phyloP scores from a whole-genome alignment of 2,329 filamentous ascomycete genomes.

The Allantophomopsis lycopodina region DNA sequence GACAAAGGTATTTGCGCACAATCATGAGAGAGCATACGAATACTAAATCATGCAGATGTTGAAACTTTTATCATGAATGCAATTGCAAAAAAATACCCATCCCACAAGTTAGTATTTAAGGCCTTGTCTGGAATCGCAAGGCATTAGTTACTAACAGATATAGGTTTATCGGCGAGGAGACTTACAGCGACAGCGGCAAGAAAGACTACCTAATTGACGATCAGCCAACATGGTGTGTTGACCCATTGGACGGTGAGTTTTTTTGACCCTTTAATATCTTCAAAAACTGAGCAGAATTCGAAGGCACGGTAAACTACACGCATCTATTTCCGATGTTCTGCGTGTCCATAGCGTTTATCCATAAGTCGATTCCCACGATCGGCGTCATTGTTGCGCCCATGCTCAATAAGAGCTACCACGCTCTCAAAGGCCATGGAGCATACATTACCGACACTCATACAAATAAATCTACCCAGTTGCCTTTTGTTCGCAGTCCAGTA shows the following conservation, averaged over 20 bases:
- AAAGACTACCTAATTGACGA: slow-evolving; percentile 53
- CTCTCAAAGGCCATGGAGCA: slow-evolving; percentile 50
- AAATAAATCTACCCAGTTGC: slow-evolving; percentile 41
- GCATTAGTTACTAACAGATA: neutral
- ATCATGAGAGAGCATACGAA: no score
- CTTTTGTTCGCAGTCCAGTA: slow-evolving; percentile 46
- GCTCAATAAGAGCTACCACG: slow-evolving; percentile 53
- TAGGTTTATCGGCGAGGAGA: slow-evolving; percentile 67
- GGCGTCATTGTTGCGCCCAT: slow-evolving; percentile 64
- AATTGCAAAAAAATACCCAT: slow-evolving; percentile 46
- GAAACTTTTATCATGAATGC: slow-evolving; percentile 53
- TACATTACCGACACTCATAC: slow-evolving; percentile 26
- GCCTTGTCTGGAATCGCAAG: slow-evolving; percentile 9
- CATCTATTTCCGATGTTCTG: slow-evolving; percentile 75
- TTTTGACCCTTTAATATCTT: no score
- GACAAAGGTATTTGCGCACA: slow-evolving; percentile 43
- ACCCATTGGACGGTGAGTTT: slow-evolving; percentile 53
- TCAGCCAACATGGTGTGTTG: slow-evolving; percentile 60
- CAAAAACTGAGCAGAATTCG: neutral
- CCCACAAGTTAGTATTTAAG: slow-evolving; percentile 37
- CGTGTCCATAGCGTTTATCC: slow-evolving; percentile 58
- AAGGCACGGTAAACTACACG: slow-evolving; percentile 64
- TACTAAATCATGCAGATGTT: slow-evolving; percentile 36
- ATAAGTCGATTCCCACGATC: slow-evolving; percentile 44
- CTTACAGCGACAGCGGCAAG: slow-evolving; percentile 54